Conservation (phyloP, 2,329 filamentous ascomycete species). For the Trichophyton simii region DNA sequence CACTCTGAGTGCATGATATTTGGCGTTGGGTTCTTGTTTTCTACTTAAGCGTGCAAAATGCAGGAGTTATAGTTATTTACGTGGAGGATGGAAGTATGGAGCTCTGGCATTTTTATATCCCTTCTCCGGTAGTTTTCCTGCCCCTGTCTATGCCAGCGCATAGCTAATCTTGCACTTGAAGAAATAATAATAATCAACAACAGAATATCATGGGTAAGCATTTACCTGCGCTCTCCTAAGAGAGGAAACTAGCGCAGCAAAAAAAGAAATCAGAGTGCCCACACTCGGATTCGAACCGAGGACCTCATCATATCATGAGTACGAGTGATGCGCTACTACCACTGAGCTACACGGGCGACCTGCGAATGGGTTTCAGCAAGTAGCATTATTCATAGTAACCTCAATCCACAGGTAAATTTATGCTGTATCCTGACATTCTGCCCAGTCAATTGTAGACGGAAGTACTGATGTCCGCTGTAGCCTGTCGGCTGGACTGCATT, state of each 20-base stretch:
- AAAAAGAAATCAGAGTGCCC: not conserved
- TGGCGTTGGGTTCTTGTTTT: not conserved
- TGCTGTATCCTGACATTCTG: too few species aligned
- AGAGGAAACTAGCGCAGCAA: too few species aligned
- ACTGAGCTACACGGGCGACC: slow-evolving; percentile 4
- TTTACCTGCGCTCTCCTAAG: too few species aligned
- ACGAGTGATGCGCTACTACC: slow-evolving; percentile 5
- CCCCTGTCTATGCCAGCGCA: not conserved
- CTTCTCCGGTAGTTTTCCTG: not conserved
- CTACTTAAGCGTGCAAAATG: not conserved
- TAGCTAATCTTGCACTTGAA: not conserved
- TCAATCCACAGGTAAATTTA: too few species aligned
- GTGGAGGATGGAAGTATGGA: not conserved
- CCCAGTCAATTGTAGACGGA: too few species aligned
- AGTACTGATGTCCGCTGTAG: too few species aligned
- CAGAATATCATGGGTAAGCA: too few species aligned
- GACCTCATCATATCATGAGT: not conserved
- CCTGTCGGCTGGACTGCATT: too few species aligned
- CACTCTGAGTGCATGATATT: not conserved
- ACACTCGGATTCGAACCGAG: slow-evolving; percentile 2
- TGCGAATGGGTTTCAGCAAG: not conserved
- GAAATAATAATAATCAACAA: too few species aligned
- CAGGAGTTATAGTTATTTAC: not conserved
- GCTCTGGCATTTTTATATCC: not conserved
- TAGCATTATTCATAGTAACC: not conserved